A percentile compares a stretch with the other conserved stretches of the same genome.
Conservation (phyloP, 2,329 filamentous ascomycete species). For the Ophiostoma quercus region DNA sequence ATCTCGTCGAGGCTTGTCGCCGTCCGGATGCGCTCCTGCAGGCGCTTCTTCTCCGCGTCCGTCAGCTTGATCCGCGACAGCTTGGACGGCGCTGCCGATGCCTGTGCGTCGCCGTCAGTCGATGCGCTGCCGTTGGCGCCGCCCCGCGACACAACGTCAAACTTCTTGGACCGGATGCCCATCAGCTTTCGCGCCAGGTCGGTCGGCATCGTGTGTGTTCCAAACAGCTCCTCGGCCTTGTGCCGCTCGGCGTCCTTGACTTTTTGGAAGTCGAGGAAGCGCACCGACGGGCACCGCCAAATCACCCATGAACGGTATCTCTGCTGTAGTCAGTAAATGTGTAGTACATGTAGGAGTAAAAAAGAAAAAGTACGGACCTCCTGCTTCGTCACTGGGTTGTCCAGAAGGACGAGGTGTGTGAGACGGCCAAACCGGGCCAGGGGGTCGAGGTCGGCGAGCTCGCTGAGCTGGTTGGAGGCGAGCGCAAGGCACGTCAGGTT, state of each 20-base stretch:
- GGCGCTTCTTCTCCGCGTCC: conserved; percentile 76
- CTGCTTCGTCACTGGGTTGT: conserved; percentile 87
- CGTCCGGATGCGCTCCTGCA: conserved; percentile 81
- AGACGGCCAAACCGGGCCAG: conserved; percentile 63
- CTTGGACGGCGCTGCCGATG: conserved; percentile 47
- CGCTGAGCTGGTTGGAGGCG: conserved; percentile 72
- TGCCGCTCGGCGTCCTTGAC: conserved; percentile 80
- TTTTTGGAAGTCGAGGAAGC: conserved; percentile 89
- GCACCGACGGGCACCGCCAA: conserved; percentile 76
- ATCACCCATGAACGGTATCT: conserved; percentile 90
- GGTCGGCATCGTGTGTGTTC: conserved; percentile 70
- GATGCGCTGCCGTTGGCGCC: not conserved
- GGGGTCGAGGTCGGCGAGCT: conserved; percentile 84
- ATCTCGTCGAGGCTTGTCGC: conserved; percentile 90
- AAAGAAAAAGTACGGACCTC: conserved; percentile 57
- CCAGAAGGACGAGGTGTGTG: conserved; percentile 73
- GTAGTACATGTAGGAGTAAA: not conserved
- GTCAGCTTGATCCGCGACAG: conserved; percentile 78
- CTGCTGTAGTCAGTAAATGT: conserved; percentile 41
- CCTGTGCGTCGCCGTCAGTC: conserved; percentile 30
- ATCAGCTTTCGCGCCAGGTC: conserved; percentile 76
- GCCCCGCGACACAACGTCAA: conserved; percentile 49
- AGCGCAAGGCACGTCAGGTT: conserved; percentile 78
- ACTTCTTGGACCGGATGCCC: conserved; percentile 72
- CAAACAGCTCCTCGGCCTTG: conserved; percentile 75